phyloP scores from a whole-genome alignment of 306 rosid genomes.

The Quercus engelmannii region DNA sequence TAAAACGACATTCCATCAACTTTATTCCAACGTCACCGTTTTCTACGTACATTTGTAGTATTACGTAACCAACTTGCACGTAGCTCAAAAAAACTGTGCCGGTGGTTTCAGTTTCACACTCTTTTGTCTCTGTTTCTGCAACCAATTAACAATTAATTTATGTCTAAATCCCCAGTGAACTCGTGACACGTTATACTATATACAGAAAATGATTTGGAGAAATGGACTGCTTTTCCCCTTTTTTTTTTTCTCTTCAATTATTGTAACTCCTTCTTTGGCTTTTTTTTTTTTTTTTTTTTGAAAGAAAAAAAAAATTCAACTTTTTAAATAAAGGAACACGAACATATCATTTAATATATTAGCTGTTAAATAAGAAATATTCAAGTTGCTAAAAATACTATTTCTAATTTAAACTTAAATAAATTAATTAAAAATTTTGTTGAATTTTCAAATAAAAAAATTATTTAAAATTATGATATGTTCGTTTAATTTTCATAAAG shows the following conservation, averaged over 20 bases:
- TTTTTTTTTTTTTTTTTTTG: too few species aligned
- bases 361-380: too few species aligned
- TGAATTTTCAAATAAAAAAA: too few species aligned
- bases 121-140: constrained; percentile 5
- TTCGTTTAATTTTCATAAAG: too few species aligned
- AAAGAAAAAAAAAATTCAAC: too few species aligned
- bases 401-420: too few species aligned
- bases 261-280: neutral
- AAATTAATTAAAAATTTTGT: too few species aligned
- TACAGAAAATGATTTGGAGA: constrained; percentile 13
- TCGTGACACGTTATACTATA: neutral
- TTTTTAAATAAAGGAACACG: too few species aligned
- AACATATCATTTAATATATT: too few species aligned
- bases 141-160: constrained; percentile 23
- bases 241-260: neutral
- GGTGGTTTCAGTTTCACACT: constrained; percentile 57
- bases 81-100: constrained; percentile 24
- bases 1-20: constrained; percentile 78
- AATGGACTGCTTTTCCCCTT: neutral
- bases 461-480: too few species aligned
- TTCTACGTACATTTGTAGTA: constrained; percentile 78
- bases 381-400: too few species aligned
- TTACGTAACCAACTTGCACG: constrained; percentile 55
- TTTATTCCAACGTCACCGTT: constrained; percentile 32
- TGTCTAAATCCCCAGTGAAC: constrained; percentile 13